phyloP scores from a whole-genome alignment of 1,284 basidiomycete genomes.

The Ceratobasidium sp. region DNA sequence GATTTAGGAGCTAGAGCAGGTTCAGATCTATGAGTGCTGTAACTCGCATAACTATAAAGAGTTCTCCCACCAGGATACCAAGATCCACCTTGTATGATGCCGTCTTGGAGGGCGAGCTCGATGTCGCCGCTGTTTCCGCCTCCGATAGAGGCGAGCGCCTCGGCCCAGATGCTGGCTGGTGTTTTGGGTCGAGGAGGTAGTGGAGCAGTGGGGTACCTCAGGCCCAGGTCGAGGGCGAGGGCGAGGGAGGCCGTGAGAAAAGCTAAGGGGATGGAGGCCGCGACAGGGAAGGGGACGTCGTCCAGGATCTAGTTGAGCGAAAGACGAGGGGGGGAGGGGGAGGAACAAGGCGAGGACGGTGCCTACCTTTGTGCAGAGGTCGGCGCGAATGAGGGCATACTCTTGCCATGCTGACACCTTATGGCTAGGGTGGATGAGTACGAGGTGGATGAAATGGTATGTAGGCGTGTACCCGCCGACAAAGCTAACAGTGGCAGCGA shows the following conservation, averaged over 20 bases:
- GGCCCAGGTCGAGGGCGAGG: slow-evolving; percentile 29
- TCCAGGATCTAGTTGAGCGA: slow-evolving; percentile 18
- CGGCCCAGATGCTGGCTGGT: slow-evolving; percentile 17
- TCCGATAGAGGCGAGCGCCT: slow-evolving; percentile 13
- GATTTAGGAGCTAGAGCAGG: background rate
- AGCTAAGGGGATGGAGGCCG: slow-evolving; percentile 9
- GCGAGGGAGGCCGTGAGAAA: slow-evolving; percentile 29
- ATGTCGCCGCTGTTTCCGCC: slow-evolving; percentile 18
- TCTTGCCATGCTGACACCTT: slow-evolving; percentile 19
- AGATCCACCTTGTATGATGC: slow-evolving; percentile 18
- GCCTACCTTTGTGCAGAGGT: slow-evolving; percentile 33
- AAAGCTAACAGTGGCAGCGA: slow-evolving; percentile 1
- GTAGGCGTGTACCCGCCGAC: slow-evolving; percentile 19
- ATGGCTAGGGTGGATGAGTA: background rate
- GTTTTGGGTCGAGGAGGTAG: slow-evolving; percentile 5
- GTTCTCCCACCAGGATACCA: slow-evolving; percentile 19
- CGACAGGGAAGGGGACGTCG: slow-evolving; percentile 13
- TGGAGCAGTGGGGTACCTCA: slow-evolving; percentile 22
- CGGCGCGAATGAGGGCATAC: slow-evolving; percentile 19
- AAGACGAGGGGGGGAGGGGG: background rate
- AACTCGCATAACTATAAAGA: background rate
- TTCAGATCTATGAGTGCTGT: background rate
- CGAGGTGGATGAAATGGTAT: no score
- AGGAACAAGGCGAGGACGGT: background rate
- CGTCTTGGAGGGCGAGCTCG: slow-evolving; percentile 27